Evolutionary conservation across 2,329 filamentous ascomycete genomes (phyloP).

Genomic region (Fusarium temperatum): DNA sequence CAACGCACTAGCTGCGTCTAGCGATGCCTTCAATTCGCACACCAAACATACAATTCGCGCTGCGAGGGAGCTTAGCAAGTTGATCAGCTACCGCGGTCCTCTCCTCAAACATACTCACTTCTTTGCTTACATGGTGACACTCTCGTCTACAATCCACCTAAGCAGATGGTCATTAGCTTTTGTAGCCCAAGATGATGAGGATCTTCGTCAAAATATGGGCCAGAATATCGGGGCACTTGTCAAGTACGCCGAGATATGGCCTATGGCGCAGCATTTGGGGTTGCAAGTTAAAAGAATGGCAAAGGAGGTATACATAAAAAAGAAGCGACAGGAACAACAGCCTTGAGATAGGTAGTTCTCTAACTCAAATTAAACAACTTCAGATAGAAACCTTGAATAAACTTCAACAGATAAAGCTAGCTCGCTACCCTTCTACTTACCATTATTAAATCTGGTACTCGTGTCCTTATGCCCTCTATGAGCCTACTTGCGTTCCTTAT

Average conservation of each 20-base stretch:
- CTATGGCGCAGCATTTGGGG: not conserved
- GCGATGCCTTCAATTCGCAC: not conserved
- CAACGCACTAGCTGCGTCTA: not conserved
- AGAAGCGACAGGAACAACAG: not conserved
- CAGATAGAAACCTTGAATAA: rapidly evolving
- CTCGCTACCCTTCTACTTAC: not conserved
- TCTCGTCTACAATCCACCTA: constrained; percentile 6
- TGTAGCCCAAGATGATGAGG: not conserved
- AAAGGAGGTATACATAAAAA: not conserved
- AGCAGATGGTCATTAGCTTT: constrained; percentile 1
- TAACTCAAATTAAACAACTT: not conserved
- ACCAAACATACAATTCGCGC: not conserved
- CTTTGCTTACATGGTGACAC: constrained; percentile 5
- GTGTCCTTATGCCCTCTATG: not conserved
- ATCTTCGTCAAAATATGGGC: not conserved
- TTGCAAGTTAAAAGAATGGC: not conserved
- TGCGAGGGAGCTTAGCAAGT: not conserved
- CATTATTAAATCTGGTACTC: not conserved
- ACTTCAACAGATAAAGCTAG: not conserved
- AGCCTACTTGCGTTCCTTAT: not conserved
- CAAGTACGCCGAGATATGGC: not conserved
- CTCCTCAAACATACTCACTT: not conserved
- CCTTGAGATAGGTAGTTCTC: not conserved
- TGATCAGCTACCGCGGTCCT: not conserved
- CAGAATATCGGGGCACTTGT: not conserved